Base-by-base conservation (phyloP, 2,329 filamentous ascomycete species). In the Fusarium falciforme region DNA sequence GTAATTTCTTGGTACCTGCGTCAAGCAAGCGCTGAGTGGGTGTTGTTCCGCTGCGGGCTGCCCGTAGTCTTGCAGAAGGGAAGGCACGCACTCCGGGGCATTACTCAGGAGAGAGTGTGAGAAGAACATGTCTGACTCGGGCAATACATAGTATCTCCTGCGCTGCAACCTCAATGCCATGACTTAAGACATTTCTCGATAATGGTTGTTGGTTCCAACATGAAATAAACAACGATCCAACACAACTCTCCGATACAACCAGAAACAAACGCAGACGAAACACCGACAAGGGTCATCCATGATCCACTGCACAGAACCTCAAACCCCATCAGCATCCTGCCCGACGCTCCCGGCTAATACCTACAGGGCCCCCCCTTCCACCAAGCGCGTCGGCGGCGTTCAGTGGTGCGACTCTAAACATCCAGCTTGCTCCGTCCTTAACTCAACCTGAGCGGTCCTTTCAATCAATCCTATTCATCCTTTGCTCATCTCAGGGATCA, bases 331-430 rank as follows among this genome's bases (percentile, higher is more conserved):
- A 33, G 40, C 38, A 27, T 47, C 36, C 38, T 12, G 58, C 49
- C 60, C 68, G 38, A 55, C 66, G 8, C 16, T 20, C 52, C 49
- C 42, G 38, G 29, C 49, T 25, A 59, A 38, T 61, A 52, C 54
- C 49, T 59, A 27, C 47, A 54, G 27, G 47, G 25, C 16, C 62
- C 33, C 33, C 7, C 33, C 38, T 9, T 40, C 55, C 55, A 38
- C 55, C 52, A 57, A 38, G 57, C 57, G 49, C 54, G 61, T 70
- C 68, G 66, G 61, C 63, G 67, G 61, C 72, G 54, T 49, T 49
- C 55, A 73, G 62, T 76, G 67, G 70, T 77, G 75, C 58, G 70
- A 74, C 73, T 57, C 38, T 59, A 49, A 35, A 60, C 63, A 42
- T 33, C 54, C 54, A 59, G 54, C 64, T n/a, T 17, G 12, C 22